Evolutionary conservation across 176 grass and related monocot genomes (phyloP).

Genomic region (Carex parvula): DNA sequence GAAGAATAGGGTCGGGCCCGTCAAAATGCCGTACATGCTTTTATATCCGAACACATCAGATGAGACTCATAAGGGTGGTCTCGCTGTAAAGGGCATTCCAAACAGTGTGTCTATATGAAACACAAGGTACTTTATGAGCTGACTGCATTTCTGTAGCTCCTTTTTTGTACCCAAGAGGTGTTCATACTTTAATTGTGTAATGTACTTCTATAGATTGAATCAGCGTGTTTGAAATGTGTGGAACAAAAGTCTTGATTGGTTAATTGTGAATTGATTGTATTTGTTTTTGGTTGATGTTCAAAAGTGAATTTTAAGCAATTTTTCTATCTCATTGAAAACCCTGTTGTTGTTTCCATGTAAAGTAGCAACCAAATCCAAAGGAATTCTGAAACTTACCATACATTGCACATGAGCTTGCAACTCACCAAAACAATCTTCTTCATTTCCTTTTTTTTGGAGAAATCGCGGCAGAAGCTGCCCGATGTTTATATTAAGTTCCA

Average conservation of each 20-base stretch:
- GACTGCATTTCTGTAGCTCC: neutral
- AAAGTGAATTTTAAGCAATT: neutral
- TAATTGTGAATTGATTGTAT: neutral
- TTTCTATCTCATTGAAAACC: neutral
- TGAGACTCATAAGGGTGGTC: slow-evolving; percentile 23
- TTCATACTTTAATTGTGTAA: neutral
- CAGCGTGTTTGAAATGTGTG: neutral
- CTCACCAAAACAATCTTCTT: neutral
- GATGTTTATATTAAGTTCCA: too few species aligned
- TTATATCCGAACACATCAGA: slow-evolving; percentile 76
- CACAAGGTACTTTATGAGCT: neutral
- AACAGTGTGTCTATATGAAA: slow-evolving; percentile 78
- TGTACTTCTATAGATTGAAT: neutral
- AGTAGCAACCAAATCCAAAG: neutral
- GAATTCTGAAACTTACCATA: neutral
- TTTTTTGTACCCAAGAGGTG: neutral
- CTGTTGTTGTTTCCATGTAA: neutral
- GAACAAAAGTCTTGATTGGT: neutral
- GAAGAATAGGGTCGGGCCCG: slow-evolving; percentile 51
- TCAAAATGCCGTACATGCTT: slow-evolving; percentile 61
- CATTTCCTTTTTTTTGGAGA: too few species aligned
- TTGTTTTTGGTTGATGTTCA: neutral
- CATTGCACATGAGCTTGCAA: neutral
- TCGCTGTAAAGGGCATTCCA: slow-evolving; percentile 64
- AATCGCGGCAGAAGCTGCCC: too few species aligned